Evolutionary conservation across 495 filamentous ascomycete species (phyloP).

Genomic region (Neurospora tetraspora): DNA sequence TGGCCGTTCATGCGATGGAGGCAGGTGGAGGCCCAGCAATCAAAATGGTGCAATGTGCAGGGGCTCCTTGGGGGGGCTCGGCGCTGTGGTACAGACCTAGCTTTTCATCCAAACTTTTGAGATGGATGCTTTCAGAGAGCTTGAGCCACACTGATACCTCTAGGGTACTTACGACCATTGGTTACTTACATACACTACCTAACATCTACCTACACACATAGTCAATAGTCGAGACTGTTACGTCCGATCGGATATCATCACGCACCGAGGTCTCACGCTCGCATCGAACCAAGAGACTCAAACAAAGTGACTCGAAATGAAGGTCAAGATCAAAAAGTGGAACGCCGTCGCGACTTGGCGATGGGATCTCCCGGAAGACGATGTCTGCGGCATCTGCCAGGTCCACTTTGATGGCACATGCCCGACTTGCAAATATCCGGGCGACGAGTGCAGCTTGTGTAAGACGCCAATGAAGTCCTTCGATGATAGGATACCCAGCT

Average conservation of each 20-base stretch:
- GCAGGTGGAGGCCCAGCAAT: not conserved
- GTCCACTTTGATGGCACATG: constrained; percentile 97
- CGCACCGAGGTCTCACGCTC: no score
- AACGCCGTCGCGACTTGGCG: constrained; percentile 91
- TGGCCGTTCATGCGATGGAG: no score
- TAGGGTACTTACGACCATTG: not conserved
- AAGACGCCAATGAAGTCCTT: constrained; percentile 25
- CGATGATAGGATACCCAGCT: not conserved
- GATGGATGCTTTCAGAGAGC: not conserved
- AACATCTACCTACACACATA: not conserved
- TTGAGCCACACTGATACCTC: not conserved
- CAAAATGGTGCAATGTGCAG: not conserved
- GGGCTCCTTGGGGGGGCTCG: not conserved
- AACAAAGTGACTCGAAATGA: constrained; percentile 50
- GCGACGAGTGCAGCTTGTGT: constrained; percentile 90
- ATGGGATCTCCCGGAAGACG: constrained; percentile 96
- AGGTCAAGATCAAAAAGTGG: constrained; percentile 87
- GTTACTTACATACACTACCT: not conserved
- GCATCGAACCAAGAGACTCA: no score
- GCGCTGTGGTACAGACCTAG: not conserved
- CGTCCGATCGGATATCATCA: not conserved
- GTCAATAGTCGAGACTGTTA: not conserved
- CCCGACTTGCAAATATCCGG: constrained; percentile 94
- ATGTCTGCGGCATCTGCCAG: constrained; percentile 97
- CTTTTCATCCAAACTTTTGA: not conserved